phyloP scores from a whole-genome alignment of 257 asterid species.

The Capsicum chinense region DNA sequence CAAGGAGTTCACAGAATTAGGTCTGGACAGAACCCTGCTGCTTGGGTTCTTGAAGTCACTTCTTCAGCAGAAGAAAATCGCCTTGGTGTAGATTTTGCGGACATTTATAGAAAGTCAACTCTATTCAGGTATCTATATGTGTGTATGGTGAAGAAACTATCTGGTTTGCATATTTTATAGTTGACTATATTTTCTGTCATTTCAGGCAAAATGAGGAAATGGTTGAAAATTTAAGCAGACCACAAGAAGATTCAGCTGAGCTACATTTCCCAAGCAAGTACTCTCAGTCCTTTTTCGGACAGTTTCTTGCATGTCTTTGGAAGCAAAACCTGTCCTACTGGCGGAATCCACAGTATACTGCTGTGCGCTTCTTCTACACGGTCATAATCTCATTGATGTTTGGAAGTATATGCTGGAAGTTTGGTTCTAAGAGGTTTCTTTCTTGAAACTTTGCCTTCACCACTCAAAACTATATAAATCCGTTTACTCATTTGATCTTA shows the following conservation, averaged over 20 bases:
- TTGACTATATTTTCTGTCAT: background rate
- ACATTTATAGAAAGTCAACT: conserved; percentile 62
- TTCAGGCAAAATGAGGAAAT: conserved; percentile 74
- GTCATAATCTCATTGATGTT: conserved; percentile 79
- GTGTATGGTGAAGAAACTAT: background rate
- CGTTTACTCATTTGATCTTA: conserved; percentile 8
- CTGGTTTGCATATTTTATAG: background rate
- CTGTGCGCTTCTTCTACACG: conserved; percentile 84
- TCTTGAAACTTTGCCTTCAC: conserved; percentile 30
- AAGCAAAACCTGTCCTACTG: conserved; percentile 88
- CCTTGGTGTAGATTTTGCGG: conserved; percentile 73
- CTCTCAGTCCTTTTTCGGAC: conserved; percentile 68
- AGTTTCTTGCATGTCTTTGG: conserved; percentile 90
- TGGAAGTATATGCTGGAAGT: conserved; percentile 90
- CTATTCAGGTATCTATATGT: conserved; percentile 50
- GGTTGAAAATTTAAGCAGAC: conserved; percentile 68
- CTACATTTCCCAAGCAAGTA: conserved; percentile 74
- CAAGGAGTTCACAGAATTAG: conserved; percentile 65
- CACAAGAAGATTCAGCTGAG: conserved; percentile 60
- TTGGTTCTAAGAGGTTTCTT: conserved; percentile 79
- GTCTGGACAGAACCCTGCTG: conserved; percentile 82
- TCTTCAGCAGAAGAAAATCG: conserved; percentile 71
- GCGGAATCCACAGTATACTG: conserved; percentile 89
- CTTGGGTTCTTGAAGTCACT: conserved; percentile 94
- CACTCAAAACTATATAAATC: background rate